Evolutionary conservation across 2,329 filamentous ascomycete genomes (phyloP), one percentile per base, ranked within the genome.

Genomic region (Eurotiales sp.): DNA sequence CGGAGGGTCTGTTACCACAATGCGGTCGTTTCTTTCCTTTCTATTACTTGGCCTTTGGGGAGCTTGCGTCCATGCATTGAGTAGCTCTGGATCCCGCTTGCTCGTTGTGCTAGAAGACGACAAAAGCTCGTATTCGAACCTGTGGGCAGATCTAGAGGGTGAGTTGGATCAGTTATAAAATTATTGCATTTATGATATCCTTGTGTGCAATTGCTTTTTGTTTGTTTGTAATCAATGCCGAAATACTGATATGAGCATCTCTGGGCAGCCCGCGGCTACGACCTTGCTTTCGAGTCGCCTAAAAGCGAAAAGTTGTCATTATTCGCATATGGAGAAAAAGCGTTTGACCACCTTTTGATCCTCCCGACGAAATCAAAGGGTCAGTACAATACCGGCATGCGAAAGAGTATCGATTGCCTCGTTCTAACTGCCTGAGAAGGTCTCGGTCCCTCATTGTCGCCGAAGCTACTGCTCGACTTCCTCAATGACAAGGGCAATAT

Each of bases 401-500:
- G 25, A 27, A 27, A 6, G 5, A 6, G 5, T 51, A 25, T 25
- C 46, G 39, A 25, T 50, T 27, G 32, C 29, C 27, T 32, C 14
- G 17, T 36, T 27, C 55, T 56, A 62, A 66, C 62, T 67, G 58
- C 62, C 60, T 44, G 48, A 27, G 42, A 47, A 90, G 88, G 89
- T 55, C 87, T 96, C 55, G 93, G 93, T 51, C 90, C 92, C 58
- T 85, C 87, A 61, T 76, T 99, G 67, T 92, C 89, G 2, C 90
- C 93, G 47, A 89, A 90, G 67, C 75, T 86, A 57, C 82, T 99
- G 59, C 81, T 97, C 69, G 83, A 97, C 61, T 99, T 96, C 73
- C 76, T 96, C 76, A 93, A 96, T 72, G 84, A 85, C 52, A 79
- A 93, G 53, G 93, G 93, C 70, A 99, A 99, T 74, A 82, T 99